Percentiles rank a stretch among this genome's conserved stretches.
Evolutionary conservation across 805 yeast species (phyloP).

Genomic region (Pichia sporocuriosa): DNA sequence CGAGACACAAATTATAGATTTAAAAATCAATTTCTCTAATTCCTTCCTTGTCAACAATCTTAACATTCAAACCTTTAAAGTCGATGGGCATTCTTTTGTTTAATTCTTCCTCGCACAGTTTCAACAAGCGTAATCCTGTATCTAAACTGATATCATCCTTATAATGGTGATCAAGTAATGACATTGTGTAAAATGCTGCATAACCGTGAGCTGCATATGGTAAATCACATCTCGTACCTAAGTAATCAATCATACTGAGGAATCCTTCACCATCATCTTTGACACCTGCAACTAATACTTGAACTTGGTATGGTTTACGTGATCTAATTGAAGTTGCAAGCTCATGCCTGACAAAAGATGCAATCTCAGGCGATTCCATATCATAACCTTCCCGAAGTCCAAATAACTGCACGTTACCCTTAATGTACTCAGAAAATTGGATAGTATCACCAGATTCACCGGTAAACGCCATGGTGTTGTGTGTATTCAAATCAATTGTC

Average conservation of each 20-base stretch:
- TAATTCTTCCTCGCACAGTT: slow-evolving; percentile 71
- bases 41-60: slow-evolving; percentile 31
- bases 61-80: slow-evolving; percentile 63
- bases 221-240: slow-evolving; percentile 83
- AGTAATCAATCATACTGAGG: slow-evolving; percentile 85
- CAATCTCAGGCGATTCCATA: slow-evolving; percentile 77
- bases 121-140: slow-evolving; percentile 72
- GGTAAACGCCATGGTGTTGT: slow-evolving; percentile 77
- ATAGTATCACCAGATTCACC: slow-evolving; percentile 97
- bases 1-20: background rate
- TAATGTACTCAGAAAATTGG: slow-evolving; percentile 89
- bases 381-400: slow-evolving; percentile 80
- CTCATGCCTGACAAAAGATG: slow-evolving; percentile 81
- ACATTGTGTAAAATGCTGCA: slow-evolving; percentile 91
- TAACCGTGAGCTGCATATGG: slow-evolving; percentile 99
- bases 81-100: slow-evolving; percentile 85
- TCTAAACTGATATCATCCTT: slow-evolving; percentile 64
- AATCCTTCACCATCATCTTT: slow-evolving; percentile 48
- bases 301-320: slow-evolving; percentile 94
- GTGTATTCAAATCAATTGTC: slow-evolving; percentile 66
- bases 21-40: slow-evolving; percentile 22
- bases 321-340: slow-evolving; percentile 85
- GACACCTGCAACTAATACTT: slow-evolving; percentile 81
- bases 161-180: slow-evolving; percentile 87
- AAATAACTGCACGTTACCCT: slow-evolving; percentile 85